Conservation (phyloP, 768 basidiomycete species). For the Scleroderma bovista region DNA sequence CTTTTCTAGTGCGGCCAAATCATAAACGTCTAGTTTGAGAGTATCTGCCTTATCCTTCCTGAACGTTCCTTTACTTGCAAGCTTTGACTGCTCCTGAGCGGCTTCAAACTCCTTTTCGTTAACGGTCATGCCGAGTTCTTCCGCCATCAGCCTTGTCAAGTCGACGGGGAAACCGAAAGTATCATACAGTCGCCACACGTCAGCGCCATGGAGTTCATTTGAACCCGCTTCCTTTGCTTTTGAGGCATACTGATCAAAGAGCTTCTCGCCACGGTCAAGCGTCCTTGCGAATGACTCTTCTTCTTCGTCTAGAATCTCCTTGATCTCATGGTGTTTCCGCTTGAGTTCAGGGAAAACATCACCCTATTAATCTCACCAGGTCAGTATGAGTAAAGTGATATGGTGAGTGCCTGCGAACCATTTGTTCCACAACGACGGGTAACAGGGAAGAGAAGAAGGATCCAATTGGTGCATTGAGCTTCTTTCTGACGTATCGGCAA, state of each 20-base stretch:
- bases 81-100: constrained; percentile 83
- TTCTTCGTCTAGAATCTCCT: constrained; percentile 95
- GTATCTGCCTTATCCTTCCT: constrained; percentile 65
- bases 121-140: constrained; percentile 79
- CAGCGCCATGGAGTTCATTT: constrained; percentile 76
- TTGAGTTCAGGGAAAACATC: constrained; percentile 90
- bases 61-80: constrained; percentile 80
- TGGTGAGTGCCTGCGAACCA: constrained; percentile 45
- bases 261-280: constrained; percentile 90
- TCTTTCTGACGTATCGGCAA: constrained; percentile 93
- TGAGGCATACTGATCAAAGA: constrained; percentile 85
- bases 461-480: constrained; percentile 87
- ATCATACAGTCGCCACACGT: constrained; percentile 97
- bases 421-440: constrained; percentile 83
- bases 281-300: constrained; percentile 98
- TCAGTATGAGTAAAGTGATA: constrained; percentile 4
- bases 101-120: constrained; percentile 87
- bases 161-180: constrained; percentile 99
- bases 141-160: constrained; percentile 94
- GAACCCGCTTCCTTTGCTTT: constrained; percentile 57
- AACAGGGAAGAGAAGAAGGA: constrained; percentile 92
- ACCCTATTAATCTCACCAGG: constrained; percentile 43
- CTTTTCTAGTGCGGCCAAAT: constrained; percentile 81
- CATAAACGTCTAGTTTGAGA: constrained; percentile 94
- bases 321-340: constrained; percentile 74